Percentiles rank a stretch among this genome's conserved stretches.
Evolutionary conservation across 1,139 yeast species (phyloP).

Genomic region (Debaryomycetaceae sp.): DNA sequence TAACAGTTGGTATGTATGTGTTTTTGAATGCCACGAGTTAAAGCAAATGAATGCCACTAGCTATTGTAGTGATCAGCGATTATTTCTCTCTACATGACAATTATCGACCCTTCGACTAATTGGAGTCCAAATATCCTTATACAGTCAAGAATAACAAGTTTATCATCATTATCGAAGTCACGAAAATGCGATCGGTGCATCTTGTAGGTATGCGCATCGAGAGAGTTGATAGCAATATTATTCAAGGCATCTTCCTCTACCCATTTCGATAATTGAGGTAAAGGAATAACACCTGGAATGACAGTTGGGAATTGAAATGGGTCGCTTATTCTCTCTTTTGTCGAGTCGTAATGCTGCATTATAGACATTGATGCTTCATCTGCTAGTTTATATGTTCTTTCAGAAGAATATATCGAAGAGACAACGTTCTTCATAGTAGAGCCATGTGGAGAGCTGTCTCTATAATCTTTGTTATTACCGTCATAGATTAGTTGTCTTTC

Average conservation of each 20-base stretch:
- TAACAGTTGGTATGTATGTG: slow-evolving; percentile 5
- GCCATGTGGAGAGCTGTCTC: slow-evolving; percentile 9
- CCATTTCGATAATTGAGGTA: slow-evolving; percentile 38
- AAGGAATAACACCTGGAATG: slow-evolving; percentile 51
- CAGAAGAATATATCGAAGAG: slow-evolving; percentile 31
- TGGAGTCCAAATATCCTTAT: slow-evolving; percentile 43
- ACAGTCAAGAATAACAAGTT: slow-evolving; percentile 32
- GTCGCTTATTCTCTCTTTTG: slow-evolving; percentile 2
- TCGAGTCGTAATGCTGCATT: slow-evolving; percentile 13
- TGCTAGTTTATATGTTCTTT: slow-evolving; percentile 21
- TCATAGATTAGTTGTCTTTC: slow-evolving; percentile 12
- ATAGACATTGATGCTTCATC: slow-evolving; percentile 20
- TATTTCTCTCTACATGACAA: slow-evolving; percentile 4
- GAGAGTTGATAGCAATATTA: slow-evolving; percentile 15
- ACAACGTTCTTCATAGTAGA: slow-evolving; percentile 26
- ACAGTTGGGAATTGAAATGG: slow-evolving; percentile 33
- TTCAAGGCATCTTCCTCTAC: slow-evolving; percentile 18
- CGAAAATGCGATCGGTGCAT: slow-evolving; percentile 16
- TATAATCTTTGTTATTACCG: slow-evolving; percentile 14
- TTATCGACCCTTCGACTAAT: slow-evolving; percentile 18
- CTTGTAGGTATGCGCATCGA: slow-evolving; percentile 9
- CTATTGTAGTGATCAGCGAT: neutral
- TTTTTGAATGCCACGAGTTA: slow-evolving; percentile 1
- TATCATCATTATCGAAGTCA: slow-evolving; percentile 17
- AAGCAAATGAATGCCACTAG: neutral